phyloP scores from a whole-genome alignment of 257 asterid species.

The Apocynum venetum region DNA sequence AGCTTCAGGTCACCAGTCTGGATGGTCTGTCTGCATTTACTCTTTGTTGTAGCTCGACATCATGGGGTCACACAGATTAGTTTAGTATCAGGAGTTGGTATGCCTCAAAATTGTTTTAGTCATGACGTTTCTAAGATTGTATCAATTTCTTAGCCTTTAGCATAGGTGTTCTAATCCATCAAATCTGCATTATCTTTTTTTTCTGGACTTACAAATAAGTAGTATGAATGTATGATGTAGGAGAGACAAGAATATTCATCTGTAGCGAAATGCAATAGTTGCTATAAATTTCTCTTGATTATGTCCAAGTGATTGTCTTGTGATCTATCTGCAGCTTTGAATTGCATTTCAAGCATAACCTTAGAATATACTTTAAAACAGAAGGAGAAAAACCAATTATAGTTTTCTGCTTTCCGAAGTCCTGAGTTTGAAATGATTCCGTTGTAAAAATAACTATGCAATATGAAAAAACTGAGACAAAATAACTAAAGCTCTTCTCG shows the following conservation, averaged over 20 bases:
- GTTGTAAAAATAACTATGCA: neutral
- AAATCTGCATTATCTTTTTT: neutral
- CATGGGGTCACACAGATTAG: neutral
- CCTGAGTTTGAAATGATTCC: neutral
- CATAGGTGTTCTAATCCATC: neutral
- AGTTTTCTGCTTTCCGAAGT: neutral
- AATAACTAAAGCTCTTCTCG: neutral
- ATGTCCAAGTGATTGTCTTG: neutral
- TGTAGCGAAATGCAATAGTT: neutral
- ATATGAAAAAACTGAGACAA: neutral
- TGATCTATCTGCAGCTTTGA: neutral
- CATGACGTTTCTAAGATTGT: neutral
- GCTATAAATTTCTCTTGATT: neutral
- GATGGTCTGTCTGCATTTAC: neutral
- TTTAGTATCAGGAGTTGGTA: neutral
- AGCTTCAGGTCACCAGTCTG: neutral
- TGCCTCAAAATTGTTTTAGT: neutral
- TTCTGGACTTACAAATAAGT: neutral
- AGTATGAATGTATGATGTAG: neutral
- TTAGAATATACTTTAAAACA: neutral
- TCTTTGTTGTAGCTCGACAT: neutral
- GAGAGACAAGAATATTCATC: neutral
- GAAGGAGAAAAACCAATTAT: neutral
- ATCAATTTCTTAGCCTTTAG: neutral
- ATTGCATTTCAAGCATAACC: neutral